Base-by-base conservation (phyloP, 2,329 filamentous ascomycete species). In the Dothiorella sarmentorum region DNA sequence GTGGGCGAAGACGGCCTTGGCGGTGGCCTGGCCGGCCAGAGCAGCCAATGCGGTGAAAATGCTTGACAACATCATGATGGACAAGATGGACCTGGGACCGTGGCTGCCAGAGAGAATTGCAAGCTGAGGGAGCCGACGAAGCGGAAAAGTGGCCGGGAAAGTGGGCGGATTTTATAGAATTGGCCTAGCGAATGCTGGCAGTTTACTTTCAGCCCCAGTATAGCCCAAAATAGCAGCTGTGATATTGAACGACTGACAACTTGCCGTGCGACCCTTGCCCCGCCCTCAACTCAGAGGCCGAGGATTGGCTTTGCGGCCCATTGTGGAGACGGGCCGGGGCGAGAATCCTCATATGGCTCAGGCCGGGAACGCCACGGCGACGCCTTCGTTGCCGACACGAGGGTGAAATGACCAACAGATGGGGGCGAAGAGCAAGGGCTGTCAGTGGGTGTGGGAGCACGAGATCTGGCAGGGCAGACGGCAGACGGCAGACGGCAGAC, bases 1-100 rank as follows among this genome's bases (percentile, higher is more conserved):
- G 22, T 58, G 56, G 31, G 56, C 56, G 17, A 58, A 51, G 6
- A 58, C 56, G 22, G 56, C 43, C 31, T 58, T 58, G 17, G 35
- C 56, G 22, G 44, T 26, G 24, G 42, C 56, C 18, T 45, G 22
- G 17, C 38, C 44, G 15, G 42, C 33, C 20, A 58, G 18, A 37
- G 56, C 56, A 33, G 56, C 45, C n/a, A 52, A n/a, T 43, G 35
- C 9, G 33, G 56, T 44, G n/a, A 58, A 45, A 27, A 38, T 13
- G 13, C 18, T 18, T 20, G 40, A 42, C 4, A 57, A 31, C 55
- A 38, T 57, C 55, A 57, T 57, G 13, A 22, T 10, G 24, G 11
- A 18, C 7, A 43, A 20, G 17, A 43, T 43, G 29, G 15, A 29
- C 47, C 47, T 24, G 17, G 22, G 18, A 0, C 18, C 17, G 13